phyloP scores from a whole-genome alignment of 2,329 filamentous ascomycete species.

The Colletotrichum lupini region DNA sequence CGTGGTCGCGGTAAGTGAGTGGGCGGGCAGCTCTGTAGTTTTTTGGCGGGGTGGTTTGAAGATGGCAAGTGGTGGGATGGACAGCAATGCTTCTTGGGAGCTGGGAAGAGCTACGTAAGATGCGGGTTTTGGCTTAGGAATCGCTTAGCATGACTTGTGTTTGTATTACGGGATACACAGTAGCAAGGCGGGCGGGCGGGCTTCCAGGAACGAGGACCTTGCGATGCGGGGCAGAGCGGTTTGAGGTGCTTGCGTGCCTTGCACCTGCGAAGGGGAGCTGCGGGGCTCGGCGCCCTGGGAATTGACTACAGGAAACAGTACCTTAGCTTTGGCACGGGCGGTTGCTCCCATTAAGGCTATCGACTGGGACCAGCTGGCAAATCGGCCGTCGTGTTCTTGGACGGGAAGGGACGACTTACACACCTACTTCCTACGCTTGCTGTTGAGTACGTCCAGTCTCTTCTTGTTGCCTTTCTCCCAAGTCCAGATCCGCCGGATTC shows the following conservation, averaged over 20 bases:
- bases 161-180: not conserved
- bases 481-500: not conserved
- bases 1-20: not conserved
- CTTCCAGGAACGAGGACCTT: conserved; percentile 29
- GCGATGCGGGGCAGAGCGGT: conserved; percentile 32
- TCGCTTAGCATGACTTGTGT: not conserved
- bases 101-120: not conserved
- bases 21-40: not conserved
- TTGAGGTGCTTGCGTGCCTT: conserved; percentile 21
- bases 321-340: not conserved
- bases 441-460: not conserved
- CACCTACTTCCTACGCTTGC: not conserved
- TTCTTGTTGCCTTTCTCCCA: not conserved
- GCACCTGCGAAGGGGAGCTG: conserved; percentile 16
- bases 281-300: conserved; percentile 13
- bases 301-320: conserved; percentile 12
- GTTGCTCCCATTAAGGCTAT: not conserved
- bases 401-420: conserved; percentile 7
- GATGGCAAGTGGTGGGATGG: not conserved
- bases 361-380: not conserved
- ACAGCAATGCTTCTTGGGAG: not conserved
- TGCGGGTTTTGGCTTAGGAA: conserved; percentile 7
- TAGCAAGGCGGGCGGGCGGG: conserved; percentile 1
- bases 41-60: not conserved
- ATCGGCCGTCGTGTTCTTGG: not conserved